These are phyloP conservation scores for Colletotrichum cereale DNA, from an alignment of 2,329 filamentous ascomycete genomes.

Conservation along the genomic window DNA sequence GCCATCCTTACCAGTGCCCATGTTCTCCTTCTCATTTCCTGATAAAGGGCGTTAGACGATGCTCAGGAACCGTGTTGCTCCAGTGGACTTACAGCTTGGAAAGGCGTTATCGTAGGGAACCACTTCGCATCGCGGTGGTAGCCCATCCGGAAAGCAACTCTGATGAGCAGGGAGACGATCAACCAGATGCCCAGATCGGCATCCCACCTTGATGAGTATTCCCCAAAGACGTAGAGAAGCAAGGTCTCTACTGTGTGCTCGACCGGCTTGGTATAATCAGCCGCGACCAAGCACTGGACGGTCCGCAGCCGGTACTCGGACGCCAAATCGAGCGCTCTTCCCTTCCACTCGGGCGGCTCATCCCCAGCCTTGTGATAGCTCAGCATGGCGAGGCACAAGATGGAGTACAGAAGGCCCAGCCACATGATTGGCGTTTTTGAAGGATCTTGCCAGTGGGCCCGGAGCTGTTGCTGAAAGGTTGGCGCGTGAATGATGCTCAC, in stretches of 20 bases:
- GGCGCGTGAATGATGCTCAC: conserved; percentile 84
- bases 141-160: conserved; percentile 76
- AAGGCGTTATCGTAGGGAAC: conserved; percentile 78
- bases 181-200: conserved; percentile 77
- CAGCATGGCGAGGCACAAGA: conserved; percentile 82
- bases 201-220: conserved; percentile 80
- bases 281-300: conserved; percentile 81
- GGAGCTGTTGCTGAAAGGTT: conserved; percentile 82
- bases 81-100: conserved; percentile 70
- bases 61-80: neutral
- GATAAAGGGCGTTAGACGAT: conserved; percentile 25
- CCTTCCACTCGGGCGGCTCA: conserved; percentile 82
- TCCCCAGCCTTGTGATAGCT: conserved; percentile 85
- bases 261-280: conserved; percentile 81
- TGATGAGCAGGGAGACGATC: conserved; percentile 65
- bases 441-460: conserved; percentile 77
- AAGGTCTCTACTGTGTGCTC: conserved; percentile 84
- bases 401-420: conserved; percentile 81
- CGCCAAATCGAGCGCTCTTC: conserved; percentile 70
- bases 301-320: conserved; percentile 77
- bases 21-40: conserved; percentile 78
- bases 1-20: conserved; percentile 80
- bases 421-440: conserved; percentile 81
- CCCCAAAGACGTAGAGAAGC: conserved; percentile 80
- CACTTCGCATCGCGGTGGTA: conserved; percentile 84